Percentiles rank a stretch among this genome's conserved stretches.
Conservation (phyloP, 768 basidiomycete species). For the Leccinum ochraceum region DNA sequence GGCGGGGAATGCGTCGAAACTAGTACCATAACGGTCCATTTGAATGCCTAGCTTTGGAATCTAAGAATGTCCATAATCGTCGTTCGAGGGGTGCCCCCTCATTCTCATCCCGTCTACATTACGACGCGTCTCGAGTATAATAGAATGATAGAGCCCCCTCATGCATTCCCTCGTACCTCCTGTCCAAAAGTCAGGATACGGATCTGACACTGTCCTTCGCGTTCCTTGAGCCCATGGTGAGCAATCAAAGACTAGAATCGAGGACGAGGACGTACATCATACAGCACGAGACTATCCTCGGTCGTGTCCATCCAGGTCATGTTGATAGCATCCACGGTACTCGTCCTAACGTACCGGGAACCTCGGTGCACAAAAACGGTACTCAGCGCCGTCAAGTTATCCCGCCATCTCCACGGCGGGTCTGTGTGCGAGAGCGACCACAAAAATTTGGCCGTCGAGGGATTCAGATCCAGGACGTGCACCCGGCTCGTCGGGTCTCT, state of each 20-base stretch:
- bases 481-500: conserved; percentile 25
- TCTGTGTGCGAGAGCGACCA: conserved; percentile 27
- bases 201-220: conserved; percentile 35
- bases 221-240: conserved; percentile 25
- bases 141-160: conserved; percentile 10
- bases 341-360: conserved; percentile 31
- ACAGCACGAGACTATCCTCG: conserved; percentile 61
- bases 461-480: conserved; percentile 34
- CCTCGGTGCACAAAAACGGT: conserved; percentile 32
- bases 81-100: background rate
- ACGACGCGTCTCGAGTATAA: conserved; percentile 1
- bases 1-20: conserved; percentile 15
- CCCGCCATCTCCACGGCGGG: conserved; percentile 36
- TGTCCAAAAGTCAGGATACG: conserved; percentile 34
- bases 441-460: conserved; percentile 25
- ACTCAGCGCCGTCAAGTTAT: conserved; percentile 26
- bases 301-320: conserved; percentile 56
- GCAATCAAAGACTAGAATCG: background rate
- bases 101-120: background rate
- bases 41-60: background rate
- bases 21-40: background rate
- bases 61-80: background rate
- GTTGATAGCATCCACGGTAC: conserved; percentile 45
- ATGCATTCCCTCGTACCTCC: conserved; percentile 18
- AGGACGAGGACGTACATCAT: conserved; percentile 43